Percentiles rank a stretch among this genome's conserved stretches.
phyloP scores from a whole-genome alignment of 2,329 filamentous ascomycete species.

The Pseudogymnoascus sp. region DNA sequence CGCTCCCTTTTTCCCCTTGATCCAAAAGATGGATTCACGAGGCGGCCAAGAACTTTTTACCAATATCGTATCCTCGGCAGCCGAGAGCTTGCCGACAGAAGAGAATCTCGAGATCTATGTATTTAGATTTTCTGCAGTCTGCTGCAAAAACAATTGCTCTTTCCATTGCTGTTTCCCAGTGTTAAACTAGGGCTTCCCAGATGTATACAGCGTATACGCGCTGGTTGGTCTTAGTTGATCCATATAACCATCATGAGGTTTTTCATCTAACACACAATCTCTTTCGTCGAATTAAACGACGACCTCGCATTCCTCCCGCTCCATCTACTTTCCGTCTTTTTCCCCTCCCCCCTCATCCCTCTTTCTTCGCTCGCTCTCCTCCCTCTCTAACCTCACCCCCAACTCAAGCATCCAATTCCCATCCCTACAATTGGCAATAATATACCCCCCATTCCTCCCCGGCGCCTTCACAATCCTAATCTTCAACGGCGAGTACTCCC shows the following conservation, averaged over 20 bases:
- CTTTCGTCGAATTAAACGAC: neutral
- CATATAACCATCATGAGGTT: neutral
- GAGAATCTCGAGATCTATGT: neutral
- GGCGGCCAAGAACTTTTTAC: neutral
- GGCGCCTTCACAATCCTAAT: neutral
- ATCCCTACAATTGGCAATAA: neutral
- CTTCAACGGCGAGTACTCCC: neutral
- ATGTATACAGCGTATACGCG: neutral
- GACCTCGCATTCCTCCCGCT: neutral
- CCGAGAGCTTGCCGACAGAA: neutral
- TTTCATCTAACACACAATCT: neutral
- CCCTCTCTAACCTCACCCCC: constrained; percentile 2
- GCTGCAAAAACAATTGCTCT: no score
- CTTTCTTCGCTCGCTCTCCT: neutral
- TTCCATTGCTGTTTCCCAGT: neutral
- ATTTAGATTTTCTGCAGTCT: neutral
- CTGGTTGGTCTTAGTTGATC: neutral
- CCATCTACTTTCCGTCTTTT: neutral
- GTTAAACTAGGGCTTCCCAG: neutral
- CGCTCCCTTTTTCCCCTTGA: no score
- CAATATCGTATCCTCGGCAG: neutral
- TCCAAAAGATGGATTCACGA: no score
- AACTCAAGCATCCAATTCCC: neutral
- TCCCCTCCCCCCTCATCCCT: neutral
- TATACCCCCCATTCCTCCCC: neutral